Percentiles rank a stretch among this genome's conserved stretches.
These are phyloP conservation scores for Gloeophyllum trabeum DNA, from an alignment of 768 basidiomycete species.

Conservation along the genomic window DNA sequence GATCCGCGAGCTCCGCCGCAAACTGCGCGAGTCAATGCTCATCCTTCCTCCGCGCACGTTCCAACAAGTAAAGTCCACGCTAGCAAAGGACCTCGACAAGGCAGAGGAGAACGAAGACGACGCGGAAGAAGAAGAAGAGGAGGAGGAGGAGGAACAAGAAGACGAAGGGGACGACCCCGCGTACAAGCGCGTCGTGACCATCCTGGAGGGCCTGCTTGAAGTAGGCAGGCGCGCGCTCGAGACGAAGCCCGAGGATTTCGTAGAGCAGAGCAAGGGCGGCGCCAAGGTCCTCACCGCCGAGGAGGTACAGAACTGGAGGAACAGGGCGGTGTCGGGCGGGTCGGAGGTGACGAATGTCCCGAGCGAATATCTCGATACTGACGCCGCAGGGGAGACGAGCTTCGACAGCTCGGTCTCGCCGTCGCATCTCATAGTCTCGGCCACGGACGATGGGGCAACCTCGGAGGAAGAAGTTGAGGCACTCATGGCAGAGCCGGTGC, in stretches of 20 bases:
- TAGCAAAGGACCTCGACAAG: slow-evolving; percentile 28
- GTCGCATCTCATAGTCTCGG: slow-evolving; percentile 10
- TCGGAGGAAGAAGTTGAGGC: slow-evolving; percentile 20
- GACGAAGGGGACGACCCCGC: slow-evolving; percentile 49
- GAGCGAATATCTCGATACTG: neutral
- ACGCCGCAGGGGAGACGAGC: neutral
- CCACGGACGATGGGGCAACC: slow-evolving; percentile 7
- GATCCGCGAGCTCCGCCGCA: slow-evolving; percentile 75
- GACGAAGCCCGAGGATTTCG: slow-evolving; percentile 39
- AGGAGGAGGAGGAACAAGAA: slow-evolving; percentile 26
- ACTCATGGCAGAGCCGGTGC: slow-evolving; percentile 9
- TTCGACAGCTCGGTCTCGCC: slow-evolving; percentile 8
- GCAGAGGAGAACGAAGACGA: slow-evolving; percentile 24
- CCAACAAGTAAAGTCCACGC: slow-evolving; percentile 41
- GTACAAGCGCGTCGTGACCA: slow-evolving; percentile 51
- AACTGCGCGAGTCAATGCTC: slow-evolving; percentile 72
- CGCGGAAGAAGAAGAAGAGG: slow-evolving; percentile 24
- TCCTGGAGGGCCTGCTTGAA: slow-evolving; percentile 53
- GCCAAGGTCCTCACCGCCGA: slow-evolving; percentile 67
- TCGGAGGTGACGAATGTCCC: slow-evolving; percentile 16
- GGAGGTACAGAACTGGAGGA: slow-evolving; percentile 53
- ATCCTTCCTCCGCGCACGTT: slow-evolving; percentile 60
- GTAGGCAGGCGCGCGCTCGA: slow-evolving; percentile 54
- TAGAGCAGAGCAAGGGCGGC: slow-evolving; percentile 25
- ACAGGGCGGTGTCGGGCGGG: slow-evolving; percentile 3